These are phyloP conservation scores for Rhododendron henanense DNA, from an alignment of 148 eudicot genomes.

Conservation along the genomic window DNA sequence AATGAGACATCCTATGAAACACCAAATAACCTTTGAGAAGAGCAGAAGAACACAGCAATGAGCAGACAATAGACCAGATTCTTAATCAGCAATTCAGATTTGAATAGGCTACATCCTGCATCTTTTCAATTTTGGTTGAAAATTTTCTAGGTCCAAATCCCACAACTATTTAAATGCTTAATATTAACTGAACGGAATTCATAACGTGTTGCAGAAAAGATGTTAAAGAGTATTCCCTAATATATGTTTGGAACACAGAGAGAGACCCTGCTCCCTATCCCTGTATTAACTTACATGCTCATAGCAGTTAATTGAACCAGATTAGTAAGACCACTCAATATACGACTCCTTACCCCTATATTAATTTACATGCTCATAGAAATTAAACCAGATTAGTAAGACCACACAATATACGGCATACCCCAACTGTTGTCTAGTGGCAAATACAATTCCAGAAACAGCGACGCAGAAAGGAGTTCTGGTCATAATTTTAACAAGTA, in stretches of 20 bases:
- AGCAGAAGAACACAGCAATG: neutral
- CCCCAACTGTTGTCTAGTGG: neutral
- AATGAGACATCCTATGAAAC: conserved; percentile 78
- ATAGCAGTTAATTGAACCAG: neutral
- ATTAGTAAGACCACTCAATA: neutral
- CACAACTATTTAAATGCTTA: neutral
- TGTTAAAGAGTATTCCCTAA: neutral
- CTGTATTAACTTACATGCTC: neutral
- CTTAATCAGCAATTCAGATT: neutral
- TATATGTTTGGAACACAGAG: neutral
- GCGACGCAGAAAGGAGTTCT: neutral
- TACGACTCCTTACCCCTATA: neutral
- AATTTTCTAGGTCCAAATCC: neutral
- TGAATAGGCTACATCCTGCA: neutral
- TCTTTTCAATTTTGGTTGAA: neutral
- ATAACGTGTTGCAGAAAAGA: neutral
- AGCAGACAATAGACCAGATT: conserved; percentile 5
- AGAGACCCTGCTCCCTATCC: neutral
- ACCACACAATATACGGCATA: neutral
- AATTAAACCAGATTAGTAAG: neutral
- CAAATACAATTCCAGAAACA: neutral
- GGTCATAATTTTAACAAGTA: neutral
- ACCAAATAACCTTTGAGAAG: conserved; percentile 13
- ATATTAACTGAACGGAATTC: neutral
- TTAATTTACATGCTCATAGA: neutral